Evolutionary conservation across 164 flowering plant species (phyloP), one percentile per base, ranked within the genome.

Genomic region (Nymphaea thermarum): DNA sequence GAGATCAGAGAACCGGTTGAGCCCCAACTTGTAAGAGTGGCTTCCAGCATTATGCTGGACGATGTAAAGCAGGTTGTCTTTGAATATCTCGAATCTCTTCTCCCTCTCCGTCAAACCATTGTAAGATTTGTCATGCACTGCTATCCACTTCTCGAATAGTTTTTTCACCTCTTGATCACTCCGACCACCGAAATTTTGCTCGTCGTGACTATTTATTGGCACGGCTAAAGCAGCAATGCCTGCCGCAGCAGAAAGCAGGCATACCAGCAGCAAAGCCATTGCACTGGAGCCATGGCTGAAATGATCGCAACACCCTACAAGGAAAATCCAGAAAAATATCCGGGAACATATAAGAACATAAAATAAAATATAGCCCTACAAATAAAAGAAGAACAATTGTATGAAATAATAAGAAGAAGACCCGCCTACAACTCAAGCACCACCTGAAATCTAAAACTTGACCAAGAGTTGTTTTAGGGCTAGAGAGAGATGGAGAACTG

Each of bases 11-110:
- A 82, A 82, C 76, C 66, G 64, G 72, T 77, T 82, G 74, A 80
- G 69, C 25, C 83, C 86, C 15, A 83, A 16, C 69, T 74, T 72
- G 66, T 78, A 83, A 0, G 82, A 67, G 66, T 67, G 76, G 69
- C 76, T 70, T 70, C 73, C 71, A 25, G 81, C 63, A 80, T 90
- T 90, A 60, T 85, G 90, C n/a, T 85, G 82, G 62, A 88, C 96
- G 73, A 90, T 81, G 80, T 11, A 41, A 25, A 62, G 64, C 42
- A 62, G 73, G 62, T 89, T 89, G 65, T 91, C 89, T 67, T 64
- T 67, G 64, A 72, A 72, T 3, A 63, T 64, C 64, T 67, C 70
- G 57, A 72, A 72, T 17, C 70, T 53, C 64, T 57, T 64, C 16
- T 66, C 70, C 71, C 63, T 77, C 75, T 87, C 90, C 36, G 76